These are phyloP conservation scores for Starmerella floricola DNA, from an alignment of 805 yeast genomes.

Conservation along the genomic window DNA sequence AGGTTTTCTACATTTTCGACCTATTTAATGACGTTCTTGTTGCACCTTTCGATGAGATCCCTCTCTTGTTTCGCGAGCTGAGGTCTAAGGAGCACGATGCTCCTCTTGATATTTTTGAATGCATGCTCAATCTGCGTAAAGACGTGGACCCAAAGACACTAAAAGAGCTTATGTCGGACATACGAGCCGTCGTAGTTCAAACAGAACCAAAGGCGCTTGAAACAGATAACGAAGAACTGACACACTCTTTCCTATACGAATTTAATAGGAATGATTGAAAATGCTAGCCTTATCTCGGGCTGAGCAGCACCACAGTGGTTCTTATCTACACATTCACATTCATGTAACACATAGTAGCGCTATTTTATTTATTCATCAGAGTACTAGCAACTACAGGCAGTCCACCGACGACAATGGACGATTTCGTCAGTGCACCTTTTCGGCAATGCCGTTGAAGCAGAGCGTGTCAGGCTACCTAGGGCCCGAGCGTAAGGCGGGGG, in stretches of 20 bases:
- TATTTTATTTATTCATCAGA: background rate
- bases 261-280: conserved; percentile 5
- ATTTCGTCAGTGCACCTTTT: too few relatives aligned
- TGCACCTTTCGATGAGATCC: conserved; percentile 37
- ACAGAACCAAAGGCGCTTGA: conserved; percentile 11
- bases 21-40: conserved; percentile 45
- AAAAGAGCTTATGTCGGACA: conserved; percentile 27
- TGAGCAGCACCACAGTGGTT: too few relatives aligned
- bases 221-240: conserved; percentile 16
- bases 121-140: conserved; percentile 40
- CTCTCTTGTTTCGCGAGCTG: conserved; percentile 49
- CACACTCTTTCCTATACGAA: conserved; percentile 20
- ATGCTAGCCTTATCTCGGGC: too few relatives aligned
- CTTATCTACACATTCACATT: too few relatives aligned
- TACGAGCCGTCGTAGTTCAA: conserved; percentile 22
- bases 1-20: conserved; percentile 48
- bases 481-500: background rate
- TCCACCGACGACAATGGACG: too few relatives aligned
- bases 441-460: too few relatives aligned
- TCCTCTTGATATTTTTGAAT: conserved; percentile 56
- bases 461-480: too few relatives aligned
- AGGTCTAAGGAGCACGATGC: conserved; percentile 62
- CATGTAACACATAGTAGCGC: too few relatives aligned
- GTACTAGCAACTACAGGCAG: background rate
- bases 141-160: conserved; percentile 29